These are phyloP conservation scores for Wickerhamomyces sydowiorum DNA, from an alignment of 805 yeast species.

Conservation along the genomic window DNA sequence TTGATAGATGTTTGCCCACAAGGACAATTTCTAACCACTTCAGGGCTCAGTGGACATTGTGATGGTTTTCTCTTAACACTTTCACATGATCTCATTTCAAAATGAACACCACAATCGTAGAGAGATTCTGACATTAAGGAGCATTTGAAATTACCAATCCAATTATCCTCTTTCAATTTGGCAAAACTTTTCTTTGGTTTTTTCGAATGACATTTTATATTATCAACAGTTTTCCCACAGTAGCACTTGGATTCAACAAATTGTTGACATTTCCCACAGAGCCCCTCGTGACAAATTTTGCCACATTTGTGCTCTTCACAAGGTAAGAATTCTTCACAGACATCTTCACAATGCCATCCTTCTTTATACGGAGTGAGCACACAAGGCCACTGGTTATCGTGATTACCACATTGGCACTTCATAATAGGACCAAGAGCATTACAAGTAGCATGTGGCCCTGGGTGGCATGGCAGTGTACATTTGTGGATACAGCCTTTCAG, in stretches of 20 bases:
- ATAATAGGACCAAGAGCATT: constrained; percentile 70
- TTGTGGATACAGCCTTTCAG: constrained; percentile 61
- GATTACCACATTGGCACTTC: constrained; percentile 70
- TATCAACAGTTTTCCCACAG: constrained; percentile 56
- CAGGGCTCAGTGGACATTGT: constrained; percentile 63
- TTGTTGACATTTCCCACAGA: constrained; percentile 70
- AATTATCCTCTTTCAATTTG: constrained; percentile 23
- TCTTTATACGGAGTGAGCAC: constrained; percentile 57
- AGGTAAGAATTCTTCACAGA: constrained; percentile 60
- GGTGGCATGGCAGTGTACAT: constrained; percentile 75
- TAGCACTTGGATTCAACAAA: constrained; percentile 52
- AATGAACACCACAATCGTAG: constrained; percentile 58
- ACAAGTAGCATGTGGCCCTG: constrained; percentile 83
- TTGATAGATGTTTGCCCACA: constrained; percentile 64
- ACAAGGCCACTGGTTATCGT: constrained; percentile 64
- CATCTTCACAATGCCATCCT: constrained; percentile 64
- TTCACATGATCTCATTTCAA: constrained; percentile 47
- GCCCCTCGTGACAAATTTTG: constrained; percentile 66
- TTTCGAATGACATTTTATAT: constrained; percentile 39
- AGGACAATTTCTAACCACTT: constrained; percentile 56
- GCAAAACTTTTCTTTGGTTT: constrained; percentile 29
- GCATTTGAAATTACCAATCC: constrained; percentile 52
- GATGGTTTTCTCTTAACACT: constrained; percentile 23
- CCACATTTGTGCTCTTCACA: constrained; percentile 68
- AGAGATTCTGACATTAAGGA: constrained; percentile 34